Base-by-base conservation (phyloP, 1,139 yeast genomes). In the Yamadazyma dendronema region DNA sequence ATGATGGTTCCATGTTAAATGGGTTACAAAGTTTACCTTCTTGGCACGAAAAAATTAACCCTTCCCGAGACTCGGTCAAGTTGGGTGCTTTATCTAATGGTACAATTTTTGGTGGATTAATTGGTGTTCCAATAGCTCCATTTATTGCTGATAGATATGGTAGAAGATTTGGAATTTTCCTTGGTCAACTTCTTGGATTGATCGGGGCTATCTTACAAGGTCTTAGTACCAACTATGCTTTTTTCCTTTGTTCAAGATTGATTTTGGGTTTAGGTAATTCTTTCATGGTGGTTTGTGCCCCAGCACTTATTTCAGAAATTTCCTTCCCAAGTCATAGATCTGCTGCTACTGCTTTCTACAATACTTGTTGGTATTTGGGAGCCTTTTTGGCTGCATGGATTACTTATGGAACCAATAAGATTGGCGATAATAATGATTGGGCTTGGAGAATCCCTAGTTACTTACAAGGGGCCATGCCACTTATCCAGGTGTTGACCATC, bases 371-470 rank as follows among this genome's bases (percentile, higher is more conserved):
- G 73, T 65, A 55, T 68, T 48, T 75, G 33, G 84, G 84, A 30
- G 74, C 81, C 8, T 54, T 73, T 27, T 48, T 78, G 33, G 81
- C 82, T 6, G 75, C 84, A 2, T 68, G 79, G 74, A 64, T 72
- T 26, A 40, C 43, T 24, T 40, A 40, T 25, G 43, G 43, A 19
- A 40, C 43, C 14, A 40, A 40, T 28, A 27, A 37, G 17, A 30
- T 40, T 4, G 43, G 40, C 11, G 31, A 31, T 17, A 73, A 63
- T 43, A 56, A 62, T 43, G 30, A 39, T 6, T 50, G 49, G 39
- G 53, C 68, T 11, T 73, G 78, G 78, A 61, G 66, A 47, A 61
- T 72, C 37, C 77, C 78, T 5, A 69, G 76, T 7, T 63, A 63
- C 43, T 52, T 73, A 42, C 80, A 75, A 52, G 69, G 65, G 35